These are phyloP conservation scores for Paraphoma chrysanthemicola DNA, from an alignment of 2,329 filamentous ascomycete genomes.

Conservation along the genomic window DNA sequence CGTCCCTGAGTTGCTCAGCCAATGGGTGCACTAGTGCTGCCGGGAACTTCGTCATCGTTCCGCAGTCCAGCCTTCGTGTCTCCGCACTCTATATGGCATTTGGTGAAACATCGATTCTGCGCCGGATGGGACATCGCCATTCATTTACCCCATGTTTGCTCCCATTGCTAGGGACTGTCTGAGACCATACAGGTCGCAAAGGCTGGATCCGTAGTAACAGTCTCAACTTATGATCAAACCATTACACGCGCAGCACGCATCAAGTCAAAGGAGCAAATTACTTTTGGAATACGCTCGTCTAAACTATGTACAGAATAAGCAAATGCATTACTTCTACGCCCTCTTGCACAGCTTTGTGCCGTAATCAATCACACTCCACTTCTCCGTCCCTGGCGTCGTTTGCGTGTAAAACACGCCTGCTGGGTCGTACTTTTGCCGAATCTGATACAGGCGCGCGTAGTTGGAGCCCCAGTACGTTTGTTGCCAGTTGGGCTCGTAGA, in stretches of 20 bases:
- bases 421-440: constrained; percentile 44
- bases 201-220: no score
- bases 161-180: no score
- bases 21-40: constrained; percentile 18
- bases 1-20: constrained; percentile 21
- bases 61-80: constrained; percentile 8
- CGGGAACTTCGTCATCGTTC: constrained; percentile 26
- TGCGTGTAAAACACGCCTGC: constrained; percentile 43
- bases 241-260: not conserved
- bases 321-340: not conserved
- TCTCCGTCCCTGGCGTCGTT: constrained; percentile 45
- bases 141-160: not conserved
- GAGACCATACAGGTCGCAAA: no score
- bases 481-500: constrained; percentile 47
- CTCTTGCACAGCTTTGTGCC: constrained; percentile 45
- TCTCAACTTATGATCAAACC: not conserved
- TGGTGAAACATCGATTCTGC: not conserved
- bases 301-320: not conserved
- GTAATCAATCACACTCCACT: constrained; percentile 42
- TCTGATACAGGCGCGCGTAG: constrained; percentile 37
- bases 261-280: not conserved
- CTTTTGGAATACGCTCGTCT: not conserved
- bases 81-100: not conserved
- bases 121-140: not conserved
- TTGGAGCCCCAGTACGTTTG: constrained; percentile 45